Conservation (phyloP, 129 eudicot species). For the Glebionis coronaria region DNA sequence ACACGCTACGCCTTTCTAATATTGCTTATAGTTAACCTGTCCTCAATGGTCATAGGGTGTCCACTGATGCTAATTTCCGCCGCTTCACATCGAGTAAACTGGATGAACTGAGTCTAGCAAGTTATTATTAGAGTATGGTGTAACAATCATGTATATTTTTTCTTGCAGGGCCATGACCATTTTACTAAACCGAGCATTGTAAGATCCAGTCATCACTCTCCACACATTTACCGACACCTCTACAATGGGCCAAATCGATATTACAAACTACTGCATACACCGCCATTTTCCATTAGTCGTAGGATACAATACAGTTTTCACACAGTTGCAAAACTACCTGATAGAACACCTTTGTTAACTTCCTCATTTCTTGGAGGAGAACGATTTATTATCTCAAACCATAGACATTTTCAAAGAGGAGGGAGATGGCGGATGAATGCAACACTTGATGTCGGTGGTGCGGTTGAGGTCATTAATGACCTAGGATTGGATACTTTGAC, state of each 20-base stretch:
- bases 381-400: slow-evolving; percentile 27
- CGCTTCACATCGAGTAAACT: neutral
- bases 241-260: slow-evolving; percentile 28
- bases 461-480: slow-evolving; percentile 89
- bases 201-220: slow-evolving; percentile 27
- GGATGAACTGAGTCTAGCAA: neutral
- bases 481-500: slow-evolving; percentile 92
- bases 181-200: slow-evolving; percentile 28
- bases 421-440: slow-evolving; percentile 42
- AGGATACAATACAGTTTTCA: slow-evolving; percentile 25
- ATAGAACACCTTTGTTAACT: slow-evolving; percentile 28
- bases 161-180: slow-evolving; percentile 58
- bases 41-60: too few species aligned
- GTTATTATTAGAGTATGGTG: neutral
- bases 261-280: slow-evolving; percentile 24
- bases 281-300: slow-evolving; percentile 26
- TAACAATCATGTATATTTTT: neutral
- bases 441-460: slow-evolving; percentile 64
- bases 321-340: slow-evolving; percentile 22
- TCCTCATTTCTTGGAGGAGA: slow-evolving; percentile 44
- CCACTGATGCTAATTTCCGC: too few species aligned
- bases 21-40: too few species aligned
- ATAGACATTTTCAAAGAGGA: slow-evolving; percentile 21
- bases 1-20: too few species aligned
- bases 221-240: slow-evolving; percentile 27